Base-by-base conservation (phyloP, 495 filamentous ascomycete species). In the Penicillium waksmanii region DNA sequence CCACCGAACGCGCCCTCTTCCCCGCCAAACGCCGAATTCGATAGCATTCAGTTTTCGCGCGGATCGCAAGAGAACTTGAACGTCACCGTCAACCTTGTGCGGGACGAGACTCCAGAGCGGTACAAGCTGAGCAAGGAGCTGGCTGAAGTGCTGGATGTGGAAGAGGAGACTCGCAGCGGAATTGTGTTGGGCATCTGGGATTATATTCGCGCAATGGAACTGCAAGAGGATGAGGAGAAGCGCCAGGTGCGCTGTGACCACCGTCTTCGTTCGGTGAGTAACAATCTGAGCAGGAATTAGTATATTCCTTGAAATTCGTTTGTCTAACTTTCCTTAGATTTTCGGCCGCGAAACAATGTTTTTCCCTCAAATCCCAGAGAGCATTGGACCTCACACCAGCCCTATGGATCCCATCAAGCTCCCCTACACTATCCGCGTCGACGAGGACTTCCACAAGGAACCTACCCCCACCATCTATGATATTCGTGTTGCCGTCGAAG, bases 171-270 rank as follows among this genome's bases (percentile, higher is more conserved):
- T 15, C 84, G 91, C 12, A 87, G 91, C 36, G 92, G 91, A 34
- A 89, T 92, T 31, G 85, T 96, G 19, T 88, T 94, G 78, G 93
- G 89, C 25, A 83, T 99, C 27, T 98, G 92, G 92, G 92, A 98
- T 69, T 99, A 99, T 69, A 89, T 96, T 62, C 88, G 89, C 58
- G 83, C 89, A 19, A 91, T 90, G 82, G 87, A 86, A 11, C 75
- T 99, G 15, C 90, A 94, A 69, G 94, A 97, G 62, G 91, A 96
- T 55, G 93, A 97, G 21, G 95, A 99, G 68, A 92, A 92, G 79
- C 84, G 95, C 55, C 87, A 87, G 48, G 92, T 99, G 58, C 87
- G 89, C 57, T 98, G 96, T 66, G 95, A 99, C 72, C 87, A 90
- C 17, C 83, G 86, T 17, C 68, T 98, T 56, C 84, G 81, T 77